Base-by-base conservation (phyloP, 2,329 filamentous ascomycete genomes). In the Neophaeococcomyces aloes region DNA sequence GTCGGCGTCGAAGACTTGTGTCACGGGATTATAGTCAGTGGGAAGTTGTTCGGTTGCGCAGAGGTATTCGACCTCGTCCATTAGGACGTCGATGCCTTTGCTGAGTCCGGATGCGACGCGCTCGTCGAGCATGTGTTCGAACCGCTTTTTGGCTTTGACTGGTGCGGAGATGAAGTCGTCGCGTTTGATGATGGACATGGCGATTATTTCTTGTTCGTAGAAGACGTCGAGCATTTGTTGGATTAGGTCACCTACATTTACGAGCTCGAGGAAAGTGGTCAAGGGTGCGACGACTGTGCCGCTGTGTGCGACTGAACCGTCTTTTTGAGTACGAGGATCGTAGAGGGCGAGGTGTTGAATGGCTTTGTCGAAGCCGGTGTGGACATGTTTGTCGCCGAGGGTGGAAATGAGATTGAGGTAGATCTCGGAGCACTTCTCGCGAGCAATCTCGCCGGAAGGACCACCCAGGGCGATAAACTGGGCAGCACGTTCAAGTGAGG, bases 141-240 rank as follows among this genome's bases (percentile, higher is more conserved):
- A 98, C 53, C 86, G 87, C 68, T 95, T 96, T 76, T 98, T 98
- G 52, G 91, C 88, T 55, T 95, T 82, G 25, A 84, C 83, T 0
- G 88, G 86, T 15, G 87, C 83, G 58, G 94, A 86, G 37, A 98
- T 71, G 57, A 98, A 98, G 65, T 98, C 91, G 59, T 94, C 93
- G 33, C 84, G 80, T 59, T 96, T 89, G 1, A 83, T 83, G 42
- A 98, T 79, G 56, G 84, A 84, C 11, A 83, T 77, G 1, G 78
- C 76, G 4, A 87, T 79, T 21, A 98, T 75, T 65, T 98, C 91
- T 65, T 96, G 91, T 60, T 94, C 84, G 65, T 94, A 98, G 61
- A 98, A 98, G 27, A 98, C 87, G 60, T 98, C 91, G 46, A 98
- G 79, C 91, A 98, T 98, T 62, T 98, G 91, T 47, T 93, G 86